These are phyloP conservation scores for Microcyclospora pomicola DNA, from an alignment of 2,329 filamentous ascomycete genomes.

Conservation along the genomic window DNA sequence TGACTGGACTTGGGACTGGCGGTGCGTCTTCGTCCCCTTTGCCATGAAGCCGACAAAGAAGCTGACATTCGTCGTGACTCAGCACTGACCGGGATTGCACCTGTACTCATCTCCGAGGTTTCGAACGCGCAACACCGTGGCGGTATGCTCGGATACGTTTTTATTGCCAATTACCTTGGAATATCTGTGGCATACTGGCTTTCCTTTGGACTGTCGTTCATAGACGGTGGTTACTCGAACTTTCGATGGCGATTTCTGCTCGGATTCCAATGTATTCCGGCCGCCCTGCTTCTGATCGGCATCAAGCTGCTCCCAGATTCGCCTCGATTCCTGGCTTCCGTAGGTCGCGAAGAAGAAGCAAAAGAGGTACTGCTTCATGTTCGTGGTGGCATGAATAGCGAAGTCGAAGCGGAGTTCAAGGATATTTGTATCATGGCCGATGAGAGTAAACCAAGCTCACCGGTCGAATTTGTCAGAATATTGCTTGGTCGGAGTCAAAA, in stretches of 20 bases:
- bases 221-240: conserved; percentile 12
- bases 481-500: conserved; percentile 21
- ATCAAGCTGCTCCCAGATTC: conserved; percentile 34
- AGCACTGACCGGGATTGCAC: conserved; percentile 35
- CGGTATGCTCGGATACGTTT: conserved; percentile 35
- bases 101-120: conserved; percentile 36
- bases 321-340: conserved; percentile 24
- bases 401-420: conserved; percentile 16
- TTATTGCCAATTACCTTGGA: conserved; percentile 40
- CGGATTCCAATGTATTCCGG: conserved; percentile 30
- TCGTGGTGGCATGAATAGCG: conserved; percentile 20
- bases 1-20: conserved; percentile 41
- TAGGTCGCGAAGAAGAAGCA: conserved; percentile 20
- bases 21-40: conserved; percentile 9
- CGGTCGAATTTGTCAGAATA: conserved; percentile 27
- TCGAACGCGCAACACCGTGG: conserved; percentile 35
- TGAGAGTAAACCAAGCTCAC: conserved; percentile 22
- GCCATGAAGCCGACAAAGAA: not conserved
- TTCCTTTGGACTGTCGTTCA: conserved; percentile 11
- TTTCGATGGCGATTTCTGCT: conserved; percentile 16
- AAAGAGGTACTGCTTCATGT: conserved; percentile 16
- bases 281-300: conserved; percentile 26
- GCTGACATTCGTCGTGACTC: not conserved
- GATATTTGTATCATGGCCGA: conserved; percentile 25
- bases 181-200: conserved; percentile 24